phyloP scores from a whole-genome alignment of 352 stramenopile species.

The Pythium utonaiense region DNA sequence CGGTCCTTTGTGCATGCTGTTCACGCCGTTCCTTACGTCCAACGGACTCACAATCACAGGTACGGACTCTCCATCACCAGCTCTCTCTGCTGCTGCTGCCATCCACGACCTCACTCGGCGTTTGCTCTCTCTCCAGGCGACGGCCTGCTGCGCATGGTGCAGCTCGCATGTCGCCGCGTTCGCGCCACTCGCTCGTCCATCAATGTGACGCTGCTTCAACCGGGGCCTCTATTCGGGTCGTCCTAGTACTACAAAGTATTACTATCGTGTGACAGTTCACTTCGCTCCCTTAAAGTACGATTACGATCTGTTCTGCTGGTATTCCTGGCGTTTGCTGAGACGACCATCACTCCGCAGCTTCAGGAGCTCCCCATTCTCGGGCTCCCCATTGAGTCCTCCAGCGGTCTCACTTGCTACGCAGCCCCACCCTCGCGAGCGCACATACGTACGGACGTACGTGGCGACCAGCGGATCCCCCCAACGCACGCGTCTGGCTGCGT shows the following conservation, averaged over 20 bases:
- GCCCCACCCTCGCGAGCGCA: too few relatives aligned
- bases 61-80: conserved; percentile 7
- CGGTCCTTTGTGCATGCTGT: conserved; percentile 33
- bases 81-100: too few relatives aligned
- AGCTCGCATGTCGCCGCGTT: conserved; percentile 10
- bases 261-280: neutral
- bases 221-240: conserved; percentile 7
- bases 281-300: conserved; percentile 9
- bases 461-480: too few relatives aligned
- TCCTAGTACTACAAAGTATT: too few relatives aligned
- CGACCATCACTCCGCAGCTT: neutral
- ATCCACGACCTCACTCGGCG: neutral
- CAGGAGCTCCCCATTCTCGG: neutral
- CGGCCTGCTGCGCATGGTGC: conserved; percentile 17
- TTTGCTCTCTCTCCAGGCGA: conserved; percentile 5
- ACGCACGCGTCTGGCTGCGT: neutral
- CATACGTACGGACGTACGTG: too few relatives aligned
- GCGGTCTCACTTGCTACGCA: too few relatives aligned
- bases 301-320: neutral
- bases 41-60: conserved; percentile 33
- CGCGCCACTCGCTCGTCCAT: neutral
- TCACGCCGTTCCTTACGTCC: conserved; percentile 32
- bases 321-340: neutral
- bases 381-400: too few relatives aligned
- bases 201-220: conserved; percentile 13